A percentile compares a stretch with the other conserved stretches of the same genome.
These are phyloP conservation scores for Teratosphaeria epicoccoides DNA, from an alignment of 2,329 filamentous ascomycete genomes.

Conservation along the genomic window DNA sequence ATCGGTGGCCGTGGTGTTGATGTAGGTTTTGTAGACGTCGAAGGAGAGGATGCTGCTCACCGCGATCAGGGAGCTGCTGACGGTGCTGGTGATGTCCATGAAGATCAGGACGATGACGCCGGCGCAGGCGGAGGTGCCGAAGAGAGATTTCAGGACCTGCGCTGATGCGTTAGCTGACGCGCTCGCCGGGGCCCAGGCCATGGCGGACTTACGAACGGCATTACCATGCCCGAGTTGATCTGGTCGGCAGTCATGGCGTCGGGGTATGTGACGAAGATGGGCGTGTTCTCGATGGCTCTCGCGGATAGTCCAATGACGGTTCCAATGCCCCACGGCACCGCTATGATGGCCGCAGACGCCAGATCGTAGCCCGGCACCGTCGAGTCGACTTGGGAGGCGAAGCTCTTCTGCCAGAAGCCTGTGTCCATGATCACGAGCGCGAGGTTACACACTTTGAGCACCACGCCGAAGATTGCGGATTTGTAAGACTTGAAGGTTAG, in stretches of 20 bases:
- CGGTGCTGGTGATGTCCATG: not conserved
- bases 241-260: not conserved
- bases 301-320: not conserved
- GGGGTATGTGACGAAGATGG: not conserved
- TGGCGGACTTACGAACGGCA: not conserved
- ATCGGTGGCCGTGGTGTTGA: not conserved
- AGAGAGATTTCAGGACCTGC: not conserved
- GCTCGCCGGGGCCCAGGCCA: too few species aligned
- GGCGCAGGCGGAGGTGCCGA: not conserved
- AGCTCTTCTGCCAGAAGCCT: not conserved
- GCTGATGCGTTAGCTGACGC: too few species aligned
- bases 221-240: not conserved
- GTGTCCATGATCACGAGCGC: not conserved
- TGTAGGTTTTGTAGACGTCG: not conserved
- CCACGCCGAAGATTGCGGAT: not conserved
- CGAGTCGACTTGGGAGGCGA: not conserved
- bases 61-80: not conserved
- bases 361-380: not conserved
- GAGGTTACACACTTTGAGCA: not conserved
- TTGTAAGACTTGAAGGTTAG: not conserved
- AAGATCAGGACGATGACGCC: not conserved
- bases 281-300: not conserved
- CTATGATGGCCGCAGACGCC: not conserved
- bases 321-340: not conserved
- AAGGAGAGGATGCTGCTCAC: not conserved